Evolutionary conservation across 805 yeast species (phyloP).

Genomic region (Starmerella sirachaensis): DNA sequence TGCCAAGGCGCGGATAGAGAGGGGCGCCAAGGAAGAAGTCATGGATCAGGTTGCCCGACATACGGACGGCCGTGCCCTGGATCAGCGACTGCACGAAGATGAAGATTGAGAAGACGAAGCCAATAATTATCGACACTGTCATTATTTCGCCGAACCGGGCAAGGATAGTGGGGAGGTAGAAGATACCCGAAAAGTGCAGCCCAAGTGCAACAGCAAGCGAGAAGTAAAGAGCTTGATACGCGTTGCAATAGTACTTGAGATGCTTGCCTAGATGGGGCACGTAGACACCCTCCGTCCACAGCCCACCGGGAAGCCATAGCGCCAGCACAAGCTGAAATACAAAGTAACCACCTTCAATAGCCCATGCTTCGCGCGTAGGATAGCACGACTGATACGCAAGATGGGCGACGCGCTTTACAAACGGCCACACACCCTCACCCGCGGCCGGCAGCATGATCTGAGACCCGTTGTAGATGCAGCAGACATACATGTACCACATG

Average conservation of each 20-base stretch:
- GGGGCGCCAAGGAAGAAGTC: conserved; percentile 98
- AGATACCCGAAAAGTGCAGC: conserved; percentile 63
- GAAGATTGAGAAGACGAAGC: conserved; percentile 53
- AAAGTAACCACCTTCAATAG: conserved; percentile 59
- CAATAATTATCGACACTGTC: conserved; percentile 79
- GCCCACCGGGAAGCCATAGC: conserved; percentile 69
- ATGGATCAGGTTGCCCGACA: conserved; percentile 84
- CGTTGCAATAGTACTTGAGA: conserved; percentile 87
- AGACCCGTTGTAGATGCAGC: conserved; percentile 71
- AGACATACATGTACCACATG: conserved; percentile 96
- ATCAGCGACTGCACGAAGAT: conserved; percentile 58
- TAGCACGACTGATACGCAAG: conserved; percentile 35
- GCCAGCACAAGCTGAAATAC: conserved; percentile 60
- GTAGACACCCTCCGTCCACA: conserved; percentile 93
- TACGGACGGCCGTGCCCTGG: conserved; percentile 68
- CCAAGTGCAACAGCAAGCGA: conserved; percentile 45
- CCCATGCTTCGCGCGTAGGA: conserved; percentile 45
- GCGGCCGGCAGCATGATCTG: conserved; percentile 53
- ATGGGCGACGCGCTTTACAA: conserved; percentile 38
- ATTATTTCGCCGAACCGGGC: conserved; percentile 83
- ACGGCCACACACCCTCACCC: conserved; percentile 36
- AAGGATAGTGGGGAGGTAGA: conserved; percentile 60
- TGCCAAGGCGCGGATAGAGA: conserved; percentile 87
- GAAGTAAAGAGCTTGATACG: conserved; percentile 70
- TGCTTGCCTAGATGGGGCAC: conserved; percentile 70